Base-by-base conservation (phyloP, 108 stramenopile genomes). In the Cyclotella kingstonii region DNA sequence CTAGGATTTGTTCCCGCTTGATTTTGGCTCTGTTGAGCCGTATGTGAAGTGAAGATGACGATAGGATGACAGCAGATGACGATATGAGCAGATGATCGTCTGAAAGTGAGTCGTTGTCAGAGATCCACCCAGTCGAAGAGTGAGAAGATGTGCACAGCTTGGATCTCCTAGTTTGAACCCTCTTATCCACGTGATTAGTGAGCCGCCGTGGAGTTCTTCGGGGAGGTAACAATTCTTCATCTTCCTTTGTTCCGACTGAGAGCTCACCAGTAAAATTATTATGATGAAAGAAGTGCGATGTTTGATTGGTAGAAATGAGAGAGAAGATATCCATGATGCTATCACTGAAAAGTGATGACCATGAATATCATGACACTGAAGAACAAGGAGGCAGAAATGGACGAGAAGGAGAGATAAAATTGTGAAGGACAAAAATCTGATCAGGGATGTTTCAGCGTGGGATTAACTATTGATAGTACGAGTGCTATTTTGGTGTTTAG, bases 301-400 rank as follows among this genome's bases (percentile, higher is more conserved):
- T 50, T 18, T 26, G 9, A 25, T 60, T 33, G 27, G 19, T 3
- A 26, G 62, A 51, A 11, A 52, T 21, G 2, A 63, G 38, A 12
- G 62, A 63, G 41, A 63, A 63, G 62, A 63, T 63, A 49, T 63
- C 50, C 62, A 63, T 63, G 19, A 12, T 60, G 43, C n/a, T n/a
- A 6, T n/a, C 22, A 19, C 47, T 48, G 47, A 48, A 48, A 48
- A 48, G n/a, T n/a, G n/a, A n/a, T n/a, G n/a, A n/a, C n/a, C n/a
- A n/a, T n/a, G n/a, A n/a, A n/a, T n/a, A n/a, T n/a, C n/a, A n/a
- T n/a, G n/a, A n/a, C n/a, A n/a, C n/a, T n/a, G n/a, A n/a, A n/a
- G n/a, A n/a, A n/a, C n/a, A n/a, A n/a, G n/a, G n/a, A n/a, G n/a
- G n/a, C n/a, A n/a, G n/a, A n/a, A n/a, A n/a, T n/a, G n/a, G n/a